phyloP scores from a whole-genome alignment of 805 yeast genomes.

The Kuraishia piskuri region DNA sequence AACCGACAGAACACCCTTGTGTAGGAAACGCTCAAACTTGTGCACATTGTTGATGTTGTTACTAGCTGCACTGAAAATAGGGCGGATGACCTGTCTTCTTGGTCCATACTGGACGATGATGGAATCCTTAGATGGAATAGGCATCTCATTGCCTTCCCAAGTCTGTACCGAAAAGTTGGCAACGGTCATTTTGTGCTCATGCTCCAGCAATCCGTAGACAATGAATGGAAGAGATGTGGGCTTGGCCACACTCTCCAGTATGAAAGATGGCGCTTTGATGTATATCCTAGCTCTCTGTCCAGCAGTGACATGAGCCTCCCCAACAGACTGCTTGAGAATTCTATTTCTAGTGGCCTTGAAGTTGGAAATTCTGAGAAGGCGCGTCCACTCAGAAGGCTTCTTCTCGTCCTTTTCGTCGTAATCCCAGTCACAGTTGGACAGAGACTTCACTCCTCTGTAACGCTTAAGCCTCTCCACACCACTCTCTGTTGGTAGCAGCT shows the following conservation, averaged over 20 bases:
- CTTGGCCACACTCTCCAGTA: slow-evolving; percentile 35
- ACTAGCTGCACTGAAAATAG: slow-evolving; percentile 73
- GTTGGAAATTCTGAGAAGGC: slow-evolving; percentile 66
- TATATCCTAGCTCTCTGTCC: slow-evolving; percentile 60
- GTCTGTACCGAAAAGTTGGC: slow-evolving; percentile 75
- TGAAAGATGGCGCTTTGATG: slow-evolving; percentile 45
- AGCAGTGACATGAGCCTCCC: slow-evolving; percentile 38
- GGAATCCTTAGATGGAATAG: slow-evolving; percentile 76
- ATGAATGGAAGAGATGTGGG: slow-evolving; percentile 43
- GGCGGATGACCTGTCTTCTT: slow-evolving; percentile 75
- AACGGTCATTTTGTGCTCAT: slow-evolving; percentile 81
- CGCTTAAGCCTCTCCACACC: slow-evolving; percentile 69
- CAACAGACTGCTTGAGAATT: slow-evolving; percentile 49
- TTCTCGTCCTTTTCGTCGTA: slow-evolving; percentile 71
- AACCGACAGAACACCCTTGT: slow-evolving; percentile 62
- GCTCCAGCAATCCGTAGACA: slow-evolving; percentile 66
- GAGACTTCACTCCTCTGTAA: slow-evolving; percentile 81
- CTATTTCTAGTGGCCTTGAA: slow-evolving; percentile 69
- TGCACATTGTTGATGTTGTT: slow-evolving; percentile 79
- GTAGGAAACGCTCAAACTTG: slow-evolving; percentile 77
- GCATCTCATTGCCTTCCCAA: slow-evolving; percentile 85
- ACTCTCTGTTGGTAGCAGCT: slow-evolving; percentile 64
- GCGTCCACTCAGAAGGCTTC: slow-evolving; percentile 67
- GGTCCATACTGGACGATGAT: slow-evolving; percentile 90
- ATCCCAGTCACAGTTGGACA: slow-evolving; percentile 81